Conservation (phyloP, 345 rosid species). For the Brassica cretica region DNA sequence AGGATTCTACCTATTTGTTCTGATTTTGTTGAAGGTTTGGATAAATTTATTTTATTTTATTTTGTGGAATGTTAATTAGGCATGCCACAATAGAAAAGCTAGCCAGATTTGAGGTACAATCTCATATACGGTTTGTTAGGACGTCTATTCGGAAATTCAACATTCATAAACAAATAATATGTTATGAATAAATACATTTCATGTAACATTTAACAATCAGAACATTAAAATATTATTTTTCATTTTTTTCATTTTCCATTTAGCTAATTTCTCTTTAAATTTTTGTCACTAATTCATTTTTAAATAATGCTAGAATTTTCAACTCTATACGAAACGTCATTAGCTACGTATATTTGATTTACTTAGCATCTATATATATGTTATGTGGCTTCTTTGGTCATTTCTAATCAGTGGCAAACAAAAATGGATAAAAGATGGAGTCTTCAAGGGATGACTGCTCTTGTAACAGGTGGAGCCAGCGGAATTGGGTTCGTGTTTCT, state of each 20-base stretch:
- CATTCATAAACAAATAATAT: background rate
- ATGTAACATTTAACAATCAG: background rate
- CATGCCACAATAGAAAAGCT: background rate
- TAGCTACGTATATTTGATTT: background rate
- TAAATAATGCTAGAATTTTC: background rate
- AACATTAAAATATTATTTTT: background rate
- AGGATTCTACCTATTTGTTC: background rate
- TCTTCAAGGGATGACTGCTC: slow-evolving; percentile 1
- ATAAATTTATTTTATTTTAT: background rate
- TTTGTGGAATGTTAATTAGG: background rate
- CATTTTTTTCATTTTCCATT: background rate
- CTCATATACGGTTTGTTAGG: background rate
- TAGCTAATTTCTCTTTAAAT: background rate
- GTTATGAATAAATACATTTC: background rate
- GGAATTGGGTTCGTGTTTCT: background rate
- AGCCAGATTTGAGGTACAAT: background rate
- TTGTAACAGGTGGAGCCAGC: background rate
- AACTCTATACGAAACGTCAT: background rate
- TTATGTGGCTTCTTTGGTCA: background rate
- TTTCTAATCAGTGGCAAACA: background rate
- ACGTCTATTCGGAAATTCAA: background rate
- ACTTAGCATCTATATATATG: background rate
- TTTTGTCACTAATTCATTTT: too few relatives aligned
- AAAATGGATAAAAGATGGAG: background rate
- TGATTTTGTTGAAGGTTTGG: background rate